These are phyloP conservation scores for Yamadazyma ubonensis DNA, from an alignment of 805 yeast genomes.

Conservation along the genomic window DNA sequence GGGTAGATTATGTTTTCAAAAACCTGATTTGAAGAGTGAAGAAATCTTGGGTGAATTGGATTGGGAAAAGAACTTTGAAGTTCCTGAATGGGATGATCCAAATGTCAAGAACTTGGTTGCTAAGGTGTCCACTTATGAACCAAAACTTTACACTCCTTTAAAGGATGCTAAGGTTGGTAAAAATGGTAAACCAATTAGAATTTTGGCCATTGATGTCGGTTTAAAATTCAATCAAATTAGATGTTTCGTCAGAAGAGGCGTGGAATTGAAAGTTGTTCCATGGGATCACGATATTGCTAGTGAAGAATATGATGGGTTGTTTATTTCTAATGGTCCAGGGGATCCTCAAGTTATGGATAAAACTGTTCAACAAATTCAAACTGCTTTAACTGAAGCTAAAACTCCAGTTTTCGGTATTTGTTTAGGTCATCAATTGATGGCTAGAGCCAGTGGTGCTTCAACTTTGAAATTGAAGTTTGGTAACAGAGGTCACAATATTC, in stretches of 20 bases:
- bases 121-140: slow-evolving; percentile 76
- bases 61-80: slow-evolving; percentile 65
- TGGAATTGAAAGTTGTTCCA: slow-evolving; percentile 92
- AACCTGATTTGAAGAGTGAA: slow-evolving; percentile 28
- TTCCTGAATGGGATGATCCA: slow-evolving; percentile 93
- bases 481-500: slow-evolving; percentile 99
- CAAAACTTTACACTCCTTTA: slow-evolving; percentile 74
- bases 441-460: slow-evolving; percentile 92
- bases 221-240: slow-evolving; percentile 97
- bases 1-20: slow-evolving; percentile 78
- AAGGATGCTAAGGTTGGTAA: slow-evolving; percentile 50
- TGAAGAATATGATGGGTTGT: slow-evolving; percentile 91
- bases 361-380: slow-evolving; percentile 59
- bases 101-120: slow-evolving; percentile 90
- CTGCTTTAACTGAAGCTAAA: slow-evolving; percentile 59
- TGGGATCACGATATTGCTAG: slow-evolving; percentile 84
- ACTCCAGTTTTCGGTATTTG: slow-evolving; percentile 97
- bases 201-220: slow-evolving; percentile 94
- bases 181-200: slow-evolving; percentile 76
- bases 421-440: slow-evolving; percentile 95
- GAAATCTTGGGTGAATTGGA: slow-evolving; percentile 29
- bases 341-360: slow-evolving; percentile 86
- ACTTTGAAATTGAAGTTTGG: slow-evolving; percentile 93
- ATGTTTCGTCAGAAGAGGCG: slow-evolving; percentile 94
- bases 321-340: slow-evolving; percentile 98